Evolutionary conservation across 2,329 filamentous ascomycete species (phyloP), one percentile per base, ranked within the genome.

Genomic region (Fusarium fujikuroi): DNA sequence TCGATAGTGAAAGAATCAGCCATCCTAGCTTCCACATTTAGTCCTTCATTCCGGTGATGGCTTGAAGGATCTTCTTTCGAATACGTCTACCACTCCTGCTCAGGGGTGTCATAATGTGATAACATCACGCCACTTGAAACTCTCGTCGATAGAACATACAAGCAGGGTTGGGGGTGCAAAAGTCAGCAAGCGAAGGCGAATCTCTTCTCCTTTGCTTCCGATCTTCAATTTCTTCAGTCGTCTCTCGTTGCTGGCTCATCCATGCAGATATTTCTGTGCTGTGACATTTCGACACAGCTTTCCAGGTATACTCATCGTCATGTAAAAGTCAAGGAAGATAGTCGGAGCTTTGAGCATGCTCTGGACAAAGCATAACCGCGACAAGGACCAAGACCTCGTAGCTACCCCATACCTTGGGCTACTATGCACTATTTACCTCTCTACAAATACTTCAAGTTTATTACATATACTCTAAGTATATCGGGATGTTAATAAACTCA

Each of bases 321-420:
- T 82, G 73, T 21, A 81, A 84, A 50, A 90, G 83, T 47, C 84
- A 85, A 39, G 85, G 82, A 46, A 90, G 83, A 21, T 21, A 88
- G 88, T 65, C 84, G 83, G n/a, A 76, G 74, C 12, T 49, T 46
- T n/a, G 57, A 16, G 19, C 34, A 37, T 11, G 53, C 18, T 15
- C 23, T 34, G 16, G 16, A 34, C 30, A 23, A n/a, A 34, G n/a
- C 12, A 34, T 52, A 9, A 12, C 11, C 12, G 23, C 30, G 12
- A 23, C 16, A n/a, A 34, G 16, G n/a, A 19, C 30, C 21, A 23
- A 19, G 30, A 19, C 16, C 16, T 15, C n/a, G 16, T 34, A 23
- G n/a, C 30, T 34, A 23, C 30, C 11, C 16, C n/a, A 23, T 34
- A 18, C n/a, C 30, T 52, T 12, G 16, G 16, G 18, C 21, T 34